These are phyloP conservation scores for Adansonia grandidieri DNA, from an alignment of 441 rosid species.

Conservation along the genomic window DNA sequence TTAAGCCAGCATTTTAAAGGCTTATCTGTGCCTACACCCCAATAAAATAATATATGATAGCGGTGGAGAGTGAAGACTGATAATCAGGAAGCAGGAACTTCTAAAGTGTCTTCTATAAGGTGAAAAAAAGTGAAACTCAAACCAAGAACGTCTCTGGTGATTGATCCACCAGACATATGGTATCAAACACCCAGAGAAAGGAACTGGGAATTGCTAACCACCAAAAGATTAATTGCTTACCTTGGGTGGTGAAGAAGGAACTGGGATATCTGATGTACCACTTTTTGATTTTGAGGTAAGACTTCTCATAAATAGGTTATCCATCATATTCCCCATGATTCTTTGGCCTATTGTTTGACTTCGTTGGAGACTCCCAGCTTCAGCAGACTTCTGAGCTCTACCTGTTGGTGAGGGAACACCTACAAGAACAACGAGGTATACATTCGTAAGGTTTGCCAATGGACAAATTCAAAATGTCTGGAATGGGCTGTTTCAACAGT, in stretches of 20 bases:
- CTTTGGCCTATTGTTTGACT: constrained; percentile 90
- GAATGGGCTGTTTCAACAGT: constrained; percentile 4
- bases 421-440: constrained; percentile 31
- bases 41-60: neutral
- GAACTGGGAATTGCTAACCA: neutral
- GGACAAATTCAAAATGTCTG: neutral
- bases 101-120: neutral
- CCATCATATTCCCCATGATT: constrained; percentile 86
- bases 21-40: neutral
- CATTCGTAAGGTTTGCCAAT: neutral
- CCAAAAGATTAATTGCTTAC: constrained; percentile 38
- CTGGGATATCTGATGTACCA: constrained; percentile 56
- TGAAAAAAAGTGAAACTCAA: neutral
- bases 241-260: constrained; percentile 83
- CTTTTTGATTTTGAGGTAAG: constrained; percentile 76
- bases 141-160: neutral
- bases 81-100: neutral
- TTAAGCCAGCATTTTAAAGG: constrained; percentile 3
- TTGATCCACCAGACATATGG: neutral
- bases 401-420: constrained; percentile 88
- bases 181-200: neutral
- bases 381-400: constrained; percentile 63
- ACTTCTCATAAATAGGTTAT: constrained; percentile 79
- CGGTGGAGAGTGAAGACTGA: neutral
- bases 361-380: constrained; percentile 60